These are phyloP conservation scores for Fusarium nodosum DNA, from an alignment of 2,329 filamentous ascomycete genomes.

Conservation along the genomic window DNA sequence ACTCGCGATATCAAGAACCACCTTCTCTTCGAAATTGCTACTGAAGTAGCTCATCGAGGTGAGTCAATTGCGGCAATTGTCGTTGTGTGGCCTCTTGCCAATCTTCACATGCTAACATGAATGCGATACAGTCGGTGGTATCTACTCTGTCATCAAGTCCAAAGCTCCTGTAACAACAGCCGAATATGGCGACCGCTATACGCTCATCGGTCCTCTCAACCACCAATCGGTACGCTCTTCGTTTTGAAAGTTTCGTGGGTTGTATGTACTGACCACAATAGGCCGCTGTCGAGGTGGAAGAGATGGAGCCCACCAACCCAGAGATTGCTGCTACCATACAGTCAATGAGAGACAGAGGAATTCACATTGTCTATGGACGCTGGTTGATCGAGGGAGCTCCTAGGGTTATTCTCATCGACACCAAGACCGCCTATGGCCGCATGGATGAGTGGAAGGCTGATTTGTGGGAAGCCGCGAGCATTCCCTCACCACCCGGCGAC, in stretches of 20 bases:
- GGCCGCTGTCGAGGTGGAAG: slow-evolving; percentile 98
- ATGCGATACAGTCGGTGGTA: slow-evolving; percentile 81
- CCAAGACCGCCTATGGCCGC: slow-evolving; percentile 90
- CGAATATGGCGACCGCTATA: slow-evolving; percentile 98
- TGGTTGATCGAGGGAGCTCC: slow-evolving; percentile 99
- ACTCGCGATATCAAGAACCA: slow-evolving; percentile 90
- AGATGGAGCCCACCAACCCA: slow-evolving; percentile 85
- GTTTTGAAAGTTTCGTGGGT: not conserved
- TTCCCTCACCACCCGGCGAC: slow-evolving; percentile 92
- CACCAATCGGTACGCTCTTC: slow-evolving; percentile 78
- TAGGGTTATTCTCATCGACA: slow-evolving; percentile 93
- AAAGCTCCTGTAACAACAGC: slow-evolving; percentile 98
- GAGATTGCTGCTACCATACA: slow-evolving; percentile 86
- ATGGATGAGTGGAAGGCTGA: slow-evolving; percentile 98
- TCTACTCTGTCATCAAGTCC: slow-evolving; percentile 99
- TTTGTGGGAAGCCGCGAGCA: slow-evolving; percentile 91
- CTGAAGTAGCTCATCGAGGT: slow-evolving; percentile 97
- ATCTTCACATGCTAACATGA: slow-evolving; percentile 33
- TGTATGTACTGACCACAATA: slow-evolving; percentile 54
- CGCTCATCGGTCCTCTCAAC: slow-evolving; percentile 94
- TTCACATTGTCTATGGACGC: slow-evolving; percentile 90
- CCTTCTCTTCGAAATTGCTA: slow-evolving; percentile 95
- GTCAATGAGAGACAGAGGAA: slow-evolving; percentile 92
- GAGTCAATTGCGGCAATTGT: slow-evolving; percentile 52
- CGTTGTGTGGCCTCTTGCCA: slow-evolving; percentile 11